Percentiles rank a stretch among this genome's conserved stretches.
These are phyloP conservation scores for Diospyros lotus DNA, from an alignment of 148 eudicot species.

Conservation along the genomic window DNA sequence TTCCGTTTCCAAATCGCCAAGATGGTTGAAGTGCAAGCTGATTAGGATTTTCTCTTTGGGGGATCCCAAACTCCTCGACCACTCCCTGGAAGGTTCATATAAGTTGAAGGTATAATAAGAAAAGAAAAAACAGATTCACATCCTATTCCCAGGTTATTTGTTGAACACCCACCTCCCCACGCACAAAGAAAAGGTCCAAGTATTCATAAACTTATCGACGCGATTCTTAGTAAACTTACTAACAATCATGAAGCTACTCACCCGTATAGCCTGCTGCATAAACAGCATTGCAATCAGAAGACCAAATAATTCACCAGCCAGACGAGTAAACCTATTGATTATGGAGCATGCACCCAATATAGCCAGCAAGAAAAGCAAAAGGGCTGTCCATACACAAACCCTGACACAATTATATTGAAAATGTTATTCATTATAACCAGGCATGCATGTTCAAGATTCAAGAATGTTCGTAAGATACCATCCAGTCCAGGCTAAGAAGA, in stretches of 20 bases:
- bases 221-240: not conserved
- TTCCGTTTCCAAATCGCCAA: conserved; percentile 99
- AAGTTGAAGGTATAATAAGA: not conserved
- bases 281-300: conserved; percentile 97
- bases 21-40: conserved; percentile 66
- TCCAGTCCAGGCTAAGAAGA: conserved; percentile 95
- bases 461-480: conserved; percentile 45
- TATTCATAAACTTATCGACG: not conserved
- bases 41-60: conserved; percentile 60
- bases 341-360: conserved; percentile 96
- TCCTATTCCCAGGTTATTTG: not conserved
- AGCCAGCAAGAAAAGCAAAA: conserved; percentile 85
- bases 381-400: conserved; percentile 98
- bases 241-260: conserved; percentile 30
- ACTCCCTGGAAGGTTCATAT: conserved; percentile 49
- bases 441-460: conserved; percentile 6
- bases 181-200: not conserved
- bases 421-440: conserved; percentile 1
- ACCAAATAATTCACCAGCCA: conserved; percentile 97
- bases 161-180: no score
- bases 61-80: conserved; percentile 88
- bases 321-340: conserved; percentile 88
- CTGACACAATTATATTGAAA: conserved; percentile 27
- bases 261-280: conserved; percentile 97
- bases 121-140: not conserved